Base-by-base conservation (phyloP, 225 moss, liverwort and hornwort species). In the Pleurozium schreberi region DNA sequence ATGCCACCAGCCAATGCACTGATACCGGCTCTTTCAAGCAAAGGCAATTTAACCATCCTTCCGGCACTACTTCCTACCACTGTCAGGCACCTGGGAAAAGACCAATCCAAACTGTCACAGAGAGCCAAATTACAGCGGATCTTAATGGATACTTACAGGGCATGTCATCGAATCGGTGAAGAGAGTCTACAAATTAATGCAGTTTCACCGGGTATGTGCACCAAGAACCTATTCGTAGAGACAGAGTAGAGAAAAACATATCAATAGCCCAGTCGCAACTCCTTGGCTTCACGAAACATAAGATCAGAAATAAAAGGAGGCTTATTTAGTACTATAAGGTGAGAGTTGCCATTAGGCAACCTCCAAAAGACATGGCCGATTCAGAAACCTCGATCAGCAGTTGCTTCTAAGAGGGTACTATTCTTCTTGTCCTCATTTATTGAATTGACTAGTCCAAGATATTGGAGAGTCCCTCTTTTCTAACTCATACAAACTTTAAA, bases 1-100 rank as follows among this genome's bases (percentile, higher is more conserved):
- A 96, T 95, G 83, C 95, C 96, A 74, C 96, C 96, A n/a, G 95
- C 96, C 85, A 96, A 62, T n/a, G 95, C 95, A 86, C 95, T 95
- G 90, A 96, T 96, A 90, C 95, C 94, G 31, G 96, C 95, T 90
- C 96, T 92, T 87, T 95, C 93, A 55, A 95, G 90, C 84, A 95
- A 88, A 57, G 95, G 91, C 68, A 96, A 89, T 84, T 90, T 91
- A 33, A 94, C 87, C 87, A 94, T 89, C 87, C 88, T 87, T 50
- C 91, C 91, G 42, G 91, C 92, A 71, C 89, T 92, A 71, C 79
- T 91, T 81, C 91, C 84, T 83, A 92, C 90, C 59, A 89, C 74
- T 58, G 90, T 88, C 91, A 93, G 68, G 73, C 91, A 89, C 91
- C 94, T 94, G 76, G 59, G 63, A 49, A 63, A 81, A 55, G 40